Base-by-base conservation (phyloP, 1,284 basidiomycete genomes). In the Ustilago esculenta region DNA sequence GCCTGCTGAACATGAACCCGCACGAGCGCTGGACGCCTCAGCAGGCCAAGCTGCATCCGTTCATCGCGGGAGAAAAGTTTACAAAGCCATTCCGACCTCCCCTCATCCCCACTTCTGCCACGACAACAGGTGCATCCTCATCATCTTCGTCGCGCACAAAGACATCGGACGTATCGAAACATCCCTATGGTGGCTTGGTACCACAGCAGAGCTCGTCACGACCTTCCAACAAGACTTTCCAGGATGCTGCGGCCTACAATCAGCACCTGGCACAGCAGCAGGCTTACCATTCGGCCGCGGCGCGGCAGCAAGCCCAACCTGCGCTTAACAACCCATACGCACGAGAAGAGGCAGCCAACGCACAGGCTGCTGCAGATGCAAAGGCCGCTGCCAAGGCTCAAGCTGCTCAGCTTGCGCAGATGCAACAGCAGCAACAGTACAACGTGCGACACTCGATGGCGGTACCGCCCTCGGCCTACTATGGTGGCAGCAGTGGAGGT, bases 51-150 rank as follows among this genome's bases (percentile, higher is more conserved):
- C 85, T 92, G 81, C 96, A 98, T 83, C 95, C 95, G 4, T 99
- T 98, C 84, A 97, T 99, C 76, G 96, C 94, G 10, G 94, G 95
- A 53, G 95, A 98, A 84, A 94, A 93, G 82, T 96, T 90, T 36
- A 73, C 67, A 34, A 73, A 80, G 44, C 81, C 82, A 0, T 83
- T 81, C 72, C 80, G 79, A 17, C 83, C 84, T 29, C 76, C 78
- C 20, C 46, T 65, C n/a, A 36, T 58, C 12, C 43, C 63, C 20
- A 57, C 48, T 9, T 39, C 46, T 32, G 53, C 46, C 21, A 34
- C 50, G 12, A 39, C 21, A 5, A 47, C 52, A 14, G 45, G 41
- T 60, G 51, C 47, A 11, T 14, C 43, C 9, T 39, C 48, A 15
- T 40, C 39, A 10, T 34, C 53, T n/a, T 43, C 60, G 21, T 42